Evolutionary conservation across 305 asterid genomes (phyloP), one percentile per base, ranked within the genome.

Genomic region (Stenogyne calaminthoides): DNA sequence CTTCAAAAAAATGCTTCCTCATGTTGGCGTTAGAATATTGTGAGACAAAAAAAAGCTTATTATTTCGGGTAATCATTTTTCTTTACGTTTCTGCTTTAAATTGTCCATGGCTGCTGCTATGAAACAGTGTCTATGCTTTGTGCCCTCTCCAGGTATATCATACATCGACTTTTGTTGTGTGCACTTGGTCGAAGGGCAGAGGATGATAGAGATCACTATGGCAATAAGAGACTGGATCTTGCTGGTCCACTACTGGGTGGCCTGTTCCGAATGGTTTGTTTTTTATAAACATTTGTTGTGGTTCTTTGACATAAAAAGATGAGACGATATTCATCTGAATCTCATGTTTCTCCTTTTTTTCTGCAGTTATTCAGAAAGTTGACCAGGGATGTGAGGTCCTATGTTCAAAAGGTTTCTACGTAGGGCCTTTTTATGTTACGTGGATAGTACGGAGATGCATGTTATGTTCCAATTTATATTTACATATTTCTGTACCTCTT

Each of bases 201-300:
- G 80, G 99, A 95, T 73, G 97, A 92, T 71, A 82, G 99, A 80
- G 99, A 95, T 67, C 99, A 95, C 79, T 95, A 92, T 87, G 99
- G 97, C 55, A 92, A 95, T 84, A 92, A 95, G 80, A 88, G 99
- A 78, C 79, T 92, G 76, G 99, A 95, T 86, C 99, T 95, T 73
- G 99, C 99, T 73, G 98, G 98, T 79, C 97, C 99, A 68, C 79
- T 95, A 86, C 90, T 92, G 55, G 99, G 99, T 73, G 96, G 97
- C 72, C 87, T 95, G 34, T 95, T 95, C 73, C 89, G 98, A 82
- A 92, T 90, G 99, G 99, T 95, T 76, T 71, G 88, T 79, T 59
- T 62, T 70, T 63, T 58, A 25, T 76, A 72, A 14, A 7, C 67
- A 61, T 61, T 69, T 69, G 40, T 70, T 63, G 4, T 63, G 71